Conservation (phyloP, 2,329 filamentous ascomycete species). For the Thielaviopsis punctulata region DNA sequence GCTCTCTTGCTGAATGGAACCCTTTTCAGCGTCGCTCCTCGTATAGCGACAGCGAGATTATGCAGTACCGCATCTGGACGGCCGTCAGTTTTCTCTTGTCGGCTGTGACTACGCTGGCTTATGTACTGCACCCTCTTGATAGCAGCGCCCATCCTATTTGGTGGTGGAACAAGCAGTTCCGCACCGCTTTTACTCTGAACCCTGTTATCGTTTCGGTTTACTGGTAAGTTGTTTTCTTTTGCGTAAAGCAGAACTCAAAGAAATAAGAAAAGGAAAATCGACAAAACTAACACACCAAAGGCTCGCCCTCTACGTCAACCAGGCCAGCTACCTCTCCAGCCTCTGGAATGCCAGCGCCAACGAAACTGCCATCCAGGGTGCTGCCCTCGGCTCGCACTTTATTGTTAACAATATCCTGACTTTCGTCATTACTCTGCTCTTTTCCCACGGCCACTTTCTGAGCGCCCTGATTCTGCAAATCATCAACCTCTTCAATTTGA, state of each 20-base stretch:
- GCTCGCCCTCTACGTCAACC: constrained; percentile 56
- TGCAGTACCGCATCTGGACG: constrained; percentile 60
- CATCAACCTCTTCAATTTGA: constrained; percentile 69
- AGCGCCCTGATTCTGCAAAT: constrained; percentile 60
- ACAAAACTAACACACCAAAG: constrained; percentile 22
- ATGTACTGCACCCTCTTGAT: constrained; percentile 45
- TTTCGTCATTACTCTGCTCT: constrained; percentile 69
- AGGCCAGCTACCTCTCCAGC: constrained; percentile 57
- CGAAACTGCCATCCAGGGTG: constrained; percentile 52
- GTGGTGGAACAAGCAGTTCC: constrained; percentile 49
- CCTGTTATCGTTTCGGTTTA: constrained; percentile 49
- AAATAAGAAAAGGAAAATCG: neutral
- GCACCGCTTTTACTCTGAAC: constrained; percentile 62
- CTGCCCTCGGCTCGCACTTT: constrained; percentile 68
- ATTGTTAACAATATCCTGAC: constrained; percentile 72
- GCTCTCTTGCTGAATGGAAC: constrained; percentile 33
- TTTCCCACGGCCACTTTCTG: constrained; percentile 58
- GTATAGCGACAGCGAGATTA: constrained; percentile 42
- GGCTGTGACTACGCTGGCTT: constrained; percentile 56
- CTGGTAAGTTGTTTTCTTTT: constrained; percentile 35
- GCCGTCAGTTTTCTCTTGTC: constrained; percentile 59
- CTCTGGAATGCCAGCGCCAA: constrained; percentile 53
- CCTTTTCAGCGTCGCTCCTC: constrained; percentile 57
- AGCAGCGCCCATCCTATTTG: constrained; percentile 54
- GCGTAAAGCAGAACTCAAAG: neutral